Evolutionary conservation across 1,139 yeast species (phyloP), one percentile per base, ranked within the genome.

Genomic region (Zygosaccharomyces pseudobailii): DNA sequence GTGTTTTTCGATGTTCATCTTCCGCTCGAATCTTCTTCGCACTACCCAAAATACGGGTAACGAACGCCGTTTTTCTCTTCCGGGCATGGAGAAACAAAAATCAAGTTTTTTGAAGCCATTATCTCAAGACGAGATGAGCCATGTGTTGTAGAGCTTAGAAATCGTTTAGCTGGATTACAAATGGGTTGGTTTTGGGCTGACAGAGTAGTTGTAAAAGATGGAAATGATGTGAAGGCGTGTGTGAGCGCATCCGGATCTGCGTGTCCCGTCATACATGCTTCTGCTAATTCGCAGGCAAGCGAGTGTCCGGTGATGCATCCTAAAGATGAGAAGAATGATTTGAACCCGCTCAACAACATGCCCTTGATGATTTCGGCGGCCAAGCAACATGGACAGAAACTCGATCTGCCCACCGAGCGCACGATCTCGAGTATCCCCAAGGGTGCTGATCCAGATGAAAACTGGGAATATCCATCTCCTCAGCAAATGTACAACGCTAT

Each of bases 381-480:
- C 45, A 78, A 74, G 57, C 85, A 85, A 2, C 89, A 95, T 0
- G 96, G 95, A 20, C 98, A 92, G 65, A 79, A 76, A 50, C 61
- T 87, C 42, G 79, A 77, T 30, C 73, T 92, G 36, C 89, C 97
- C 5, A 87, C 94, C 0, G 87, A 84, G 46, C 79, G 97, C 59
- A 85, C 95, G 3, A 68, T 83, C 37, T 87, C 96, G 8, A 71
- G 89, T 4, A 92, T 92, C 49, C 98, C 99, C 19, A 77, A 88
- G 55, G 97, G 97, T 23, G 79, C 75, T 33, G 63, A 68, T n/a
- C 90, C 95, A 0, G 43, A 45, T 28, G 66, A 65, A 40, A 80
- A 83, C 40, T 92, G 99, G 99, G 98, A 92, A 67, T 92, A 94
- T 65, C 99, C 99, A 2, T 88, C 96, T 2, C 98, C 99, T 1